Evolutionary conservation across 352 stramenopile species (phyloP).

Genomic region (Phytophthora fragariaefolia): DNA sequence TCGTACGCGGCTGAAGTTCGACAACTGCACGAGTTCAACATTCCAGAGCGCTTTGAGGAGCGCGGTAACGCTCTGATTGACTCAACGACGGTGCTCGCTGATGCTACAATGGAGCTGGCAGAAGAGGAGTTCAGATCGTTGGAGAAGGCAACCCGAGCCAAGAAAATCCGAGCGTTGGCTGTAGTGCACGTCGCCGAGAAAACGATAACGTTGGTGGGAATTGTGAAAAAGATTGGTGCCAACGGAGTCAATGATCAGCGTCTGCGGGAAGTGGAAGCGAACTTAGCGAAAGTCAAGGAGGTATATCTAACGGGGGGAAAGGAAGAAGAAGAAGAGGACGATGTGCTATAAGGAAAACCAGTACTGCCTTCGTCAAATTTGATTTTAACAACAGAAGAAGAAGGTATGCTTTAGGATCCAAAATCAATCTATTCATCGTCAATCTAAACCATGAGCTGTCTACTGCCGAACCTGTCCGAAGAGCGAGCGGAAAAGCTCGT

Average conservation of each 20-base stretch:
- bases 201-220: slow-evolving; percentile 73
- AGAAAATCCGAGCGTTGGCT: slow-evolving; percentile 80
- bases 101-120: slow-evolving; percentile 75
- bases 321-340: slow-evolving; percentile 87
- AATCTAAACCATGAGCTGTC: slow-evolving; percentile 13
- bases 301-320: slow-evolving; percentile 64
- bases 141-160: slow-evolving; percentile 69
- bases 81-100: slow-evolving; percentile 57
- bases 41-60: slow-evolving; percentile 85
- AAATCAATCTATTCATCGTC: slow-evolving; percentile 29
- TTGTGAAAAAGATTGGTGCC: slow-evolving; percentile 86
- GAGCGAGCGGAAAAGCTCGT: slow-evolving; percentile 87
- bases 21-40: slow-evolving; percentile 54
- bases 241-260: slow-evolving; percentile 60
- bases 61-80: slow-evolving; percentile 70
- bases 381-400: slow-evolving; percentile 19
- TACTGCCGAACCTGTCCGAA: slow-evolving; percentile 72
- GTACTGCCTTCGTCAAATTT: slow-evolving; percentile 1
- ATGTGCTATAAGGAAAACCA: slow-evolving; percentile 71
- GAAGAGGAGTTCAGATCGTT: slow-evolving; percentile 81
- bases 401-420: slow-evolving; percentile 19
- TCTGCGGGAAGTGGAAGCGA: slow-evolving; percentile 50
- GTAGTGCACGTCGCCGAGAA: slow-evolving; percentile 81
- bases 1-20: slow-evolving; percentile 64
- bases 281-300: slow-evolving; percentile 58